Conservation (phyloP, 208 protist species). For the Leishmania lainsoni region DNA sequence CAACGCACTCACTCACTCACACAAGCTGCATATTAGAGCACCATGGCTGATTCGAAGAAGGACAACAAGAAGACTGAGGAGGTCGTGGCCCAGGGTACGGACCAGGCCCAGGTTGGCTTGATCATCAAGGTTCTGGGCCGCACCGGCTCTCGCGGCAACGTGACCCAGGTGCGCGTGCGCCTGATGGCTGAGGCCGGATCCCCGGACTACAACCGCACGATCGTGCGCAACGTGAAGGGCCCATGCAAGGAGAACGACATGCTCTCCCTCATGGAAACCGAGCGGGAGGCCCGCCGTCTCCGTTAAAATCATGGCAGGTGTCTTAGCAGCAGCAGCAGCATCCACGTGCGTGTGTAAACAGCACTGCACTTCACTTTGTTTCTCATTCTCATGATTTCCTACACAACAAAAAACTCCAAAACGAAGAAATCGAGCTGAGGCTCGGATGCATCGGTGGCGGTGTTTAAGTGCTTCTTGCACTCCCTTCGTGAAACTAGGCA, state of each 20-base stretch:
- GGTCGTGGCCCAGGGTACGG: conserved; percentile 61
- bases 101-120: conserved; percentile 93
- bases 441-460: neutral
- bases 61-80: conserved; percentile 89
- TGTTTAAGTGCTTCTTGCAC: neutral
- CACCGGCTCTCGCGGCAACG: conserved; percentile 99
- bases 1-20: conserved; percentile 4
- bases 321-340: conserved; percentile 10
- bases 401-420: neutral
- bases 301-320: conserved; percentile 83
- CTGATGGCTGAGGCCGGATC: conserved; percentile 93
- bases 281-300: conserved; percentile 99
- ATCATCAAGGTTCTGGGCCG: conserved; percentile 99
- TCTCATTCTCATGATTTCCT: conserved; percentile 18
- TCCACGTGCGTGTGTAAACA: neutral
- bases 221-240: conserved; percentile 99
- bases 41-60: conserved; percentile 85
- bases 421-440: neutral
- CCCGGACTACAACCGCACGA: conserved; percentile 92
- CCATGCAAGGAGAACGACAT: conserved; percentile 99
- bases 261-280: conserved; percentile 99
- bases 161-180: conserved; percentile 98
- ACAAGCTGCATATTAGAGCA: conserved; percentile 11
- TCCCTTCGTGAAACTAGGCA: neutral
- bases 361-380: conserved; percentile 15